A percentile compares a stretch with the other conserved stretches of the same genome.
Conservation (phyloP, 1,284 basidiomycete genomes). For the Phlebopus sp. region DNA sequence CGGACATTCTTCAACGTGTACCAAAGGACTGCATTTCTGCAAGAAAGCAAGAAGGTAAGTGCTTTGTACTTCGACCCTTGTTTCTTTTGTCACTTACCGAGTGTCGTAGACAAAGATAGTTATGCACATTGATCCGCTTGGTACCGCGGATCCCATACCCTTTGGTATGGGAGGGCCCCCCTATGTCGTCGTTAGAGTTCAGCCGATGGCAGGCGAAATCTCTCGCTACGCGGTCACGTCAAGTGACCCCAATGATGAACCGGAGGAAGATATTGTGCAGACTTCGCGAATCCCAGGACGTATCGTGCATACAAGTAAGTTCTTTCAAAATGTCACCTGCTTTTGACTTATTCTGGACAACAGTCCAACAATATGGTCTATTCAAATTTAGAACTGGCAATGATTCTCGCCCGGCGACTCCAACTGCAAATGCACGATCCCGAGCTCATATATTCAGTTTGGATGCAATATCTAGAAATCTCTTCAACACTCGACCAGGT, state of each 20-base stretch:
- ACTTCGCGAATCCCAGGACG: constrained; percentile 67
- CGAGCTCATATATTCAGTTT: constrained; percentile 80
- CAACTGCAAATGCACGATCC: constrained; percentile 64
- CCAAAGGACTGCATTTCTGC: constrained; percentile 70
- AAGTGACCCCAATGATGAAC: constrained; percentile 66
- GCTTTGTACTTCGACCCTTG: background rate
- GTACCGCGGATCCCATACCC: constrained; percentile 71
- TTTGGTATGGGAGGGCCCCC: constrained; percentile 69
- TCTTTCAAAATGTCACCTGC: background rate
- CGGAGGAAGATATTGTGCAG: constrained; percentile 82
- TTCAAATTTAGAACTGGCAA: constrained; percentile 80
- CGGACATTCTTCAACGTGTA: constrained; percentile 85
- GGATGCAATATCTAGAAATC: constrained; percentile 78
- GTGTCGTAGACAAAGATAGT: constrained; percentile 75
- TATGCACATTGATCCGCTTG: constrained; percentile 76
- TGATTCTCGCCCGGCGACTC: constrained; percentile 77
- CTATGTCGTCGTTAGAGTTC: constrained; percentile 70
- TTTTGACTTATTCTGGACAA: constrained; percentile 7
- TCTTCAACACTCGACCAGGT: constrained; percentile 64
- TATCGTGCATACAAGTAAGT: constrained; percentile 77
- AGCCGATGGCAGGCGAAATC: constrained; percentile 79
- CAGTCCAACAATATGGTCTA: constrained; percentile 83
- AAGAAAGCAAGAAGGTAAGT: constrained; percentile 72
- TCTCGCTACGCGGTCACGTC: constrained; percentile 75
- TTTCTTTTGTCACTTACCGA: constrained; percentile 7